Evolutionary conservation across 192 early-diverging fungal genomes (phyloP).

Genomic region (Paraglomus occultum): DNA sequence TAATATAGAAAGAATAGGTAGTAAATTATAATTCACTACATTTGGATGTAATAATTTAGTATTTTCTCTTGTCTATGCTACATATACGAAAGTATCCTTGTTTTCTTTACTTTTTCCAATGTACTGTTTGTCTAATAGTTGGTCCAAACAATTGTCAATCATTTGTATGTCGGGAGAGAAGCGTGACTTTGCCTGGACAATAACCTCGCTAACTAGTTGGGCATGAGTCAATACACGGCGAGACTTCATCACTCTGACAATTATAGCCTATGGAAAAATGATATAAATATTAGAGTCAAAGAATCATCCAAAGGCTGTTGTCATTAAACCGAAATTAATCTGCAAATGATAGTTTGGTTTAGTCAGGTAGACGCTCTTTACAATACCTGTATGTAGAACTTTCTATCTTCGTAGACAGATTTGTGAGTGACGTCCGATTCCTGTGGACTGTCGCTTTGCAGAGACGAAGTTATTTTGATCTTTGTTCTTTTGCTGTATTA

Average conservation of each 20-base stretch:
- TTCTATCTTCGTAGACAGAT: conserved; percentile 78
- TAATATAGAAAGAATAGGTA: no score
- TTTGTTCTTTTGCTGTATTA: conserved; percentile 72
- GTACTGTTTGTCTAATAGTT: conserved; percentile 83
- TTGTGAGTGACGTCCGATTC: conserved; percentile 58
- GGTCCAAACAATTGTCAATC: conserved; percentile 86
- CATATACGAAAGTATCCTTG: conserved; percentile 64
- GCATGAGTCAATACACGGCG: conserved; percentile 62
- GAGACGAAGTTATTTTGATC: conserved; percentile 63
- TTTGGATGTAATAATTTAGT: not conserved
- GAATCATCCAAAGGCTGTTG: conserved; percentile 13
- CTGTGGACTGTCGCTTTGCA: conserved; percentile 58
- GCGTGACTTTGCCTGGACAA: conserved; percentile 64
- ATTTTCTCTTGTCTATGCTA: conserved; percentile 47
- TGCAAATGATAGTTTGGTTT: conserved; percentile 7
- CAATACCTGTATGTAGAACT: conserved; percentile 64
- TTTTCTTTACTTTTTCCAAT: conserved; percentile 57
- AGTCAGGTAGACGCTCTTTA: not conserved
- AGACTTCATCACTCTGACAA: conserved; percentile 88
- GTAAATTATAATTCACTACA: no score
- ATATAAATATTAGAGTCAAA: conserved; percentile 52
- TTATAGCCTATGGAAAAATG: conserved; percentile 76
- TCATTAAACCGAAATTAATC: not conserved
- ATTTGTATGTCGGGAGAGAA: conserved; percentile 69
- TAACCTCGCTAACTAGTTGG: conserved; percentile 73